Percentiles rank a stretch among this genome's conserved stretches.
These are phyloP conservation scores for Solanum hybrid DNA, from an alignment of 305 asterid species.

Conservation along the genomic window DNA sequence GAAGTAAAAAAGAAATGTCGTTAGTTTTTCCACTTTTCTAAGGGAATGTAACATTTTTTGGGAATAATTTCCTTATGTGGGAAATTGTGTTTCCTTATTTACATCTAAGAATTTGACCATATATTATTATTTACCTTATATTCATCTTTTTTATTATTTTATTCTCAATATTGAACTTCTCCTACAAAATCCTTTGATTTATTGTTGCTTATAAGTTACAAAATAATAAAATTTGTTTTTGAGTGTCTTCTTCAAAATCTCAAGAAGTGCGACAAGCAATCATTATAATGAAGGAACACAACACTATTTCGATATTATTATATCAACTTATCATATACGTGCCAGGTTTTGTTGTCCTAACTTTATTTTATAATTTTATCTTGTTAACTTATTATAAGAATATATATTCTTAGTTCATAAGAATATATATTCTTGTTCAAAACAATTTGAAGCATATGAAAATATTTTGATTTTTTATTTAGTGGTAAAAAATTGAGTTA, in stretches of 20 bases:
- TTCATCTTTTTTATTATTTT: background rate
- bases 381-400: background rate
- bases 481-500: background rate
- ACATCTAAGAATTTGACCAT: background rate
- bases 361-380: background rate
- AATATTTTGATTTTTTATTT: too few relatives aligned
- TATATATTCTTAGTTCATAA: background rate
- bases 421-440: background rate
- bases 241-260: background rate
- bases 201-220: background rate
- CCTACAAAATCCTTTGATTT: background rate
- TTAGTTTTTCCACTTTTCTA: too few relatives aligned
- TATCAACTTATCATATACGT: background rate
- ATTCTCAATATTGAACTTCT: background rate
- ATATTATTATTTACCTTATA: background rate
- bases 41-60: too few relatives aligned
- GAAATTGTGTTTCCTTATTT: background rate
- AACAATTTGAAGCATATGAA: background rate
- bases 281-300: background rate
- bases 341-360: background rate
- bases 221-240: too few relatives aligned
- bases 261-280: background rate
- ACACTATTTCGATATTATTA: too few relatives aligned
- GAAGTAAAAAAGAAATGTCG: background rate
- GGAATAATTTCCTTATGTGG: too few relatives aligned